Conservation (phyloP, 768 basidiomycete genomes). For the Psilocybe tampanensis region DNA sequence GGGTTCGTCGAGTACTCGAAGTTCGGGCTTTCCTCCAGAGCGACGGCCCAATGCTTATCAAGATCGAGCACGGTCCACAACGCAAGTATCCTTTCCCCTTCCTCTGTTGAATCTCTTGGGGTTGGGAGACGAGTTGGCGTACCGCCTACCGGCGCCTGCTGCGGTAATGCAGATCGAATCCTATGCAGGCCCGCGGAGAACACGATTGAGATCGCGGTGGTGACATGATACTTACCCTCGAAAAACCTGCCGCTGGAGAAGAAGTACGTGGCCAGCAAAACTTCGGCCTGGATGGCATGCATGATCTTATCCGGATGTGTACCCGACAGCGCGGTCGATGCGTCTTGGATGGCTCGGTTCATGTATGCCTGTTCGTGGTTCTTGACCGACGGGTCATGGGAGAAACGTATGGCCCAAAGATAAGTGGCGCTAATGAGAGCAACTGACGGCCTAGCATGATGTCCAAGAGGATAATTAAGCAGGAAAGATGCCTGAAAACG, state of each 20-base stretch:
- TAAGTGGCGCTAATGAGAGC: constrained; percentile 41
- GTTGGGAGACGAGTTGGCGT: constrained; percentile 21
- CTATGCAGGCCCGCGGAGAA: constrained; percentile 41
- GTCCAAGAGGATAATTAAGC: constrained; percentile 29
- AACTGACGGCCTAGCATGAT: constrained; percentile 37
- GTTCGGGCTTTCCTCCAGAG: constrained; percentile 37
- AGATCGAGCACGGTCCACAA: constrained; percentile 37
- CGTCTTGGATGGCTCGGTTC: constrained; percentile 41
- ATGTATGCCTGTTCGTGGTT: constrained; percentile 38
- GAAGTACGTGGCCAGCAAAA: constrained; percentile 59
- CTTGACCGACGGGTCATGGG: constrained; percentile 27
- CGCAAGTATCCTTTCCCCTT: constrained; percentile 39
- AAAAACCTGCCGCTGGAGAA: constrained; percentile 50
- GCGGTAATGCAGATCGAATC: constrained; percentile 25
- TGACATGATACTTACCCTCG: constrained; percentile 46
- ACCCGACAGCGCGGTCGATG: constrained; percentile 38
- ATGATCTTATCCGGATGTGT: constrained; percentile 44
- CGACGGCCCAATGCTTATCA: constrained; percentile 46
- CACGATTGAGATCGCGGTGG: constrained; percentile 36
- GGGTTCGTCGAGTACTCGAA: constrained; percentile 21
- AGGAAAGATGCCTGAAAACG: constrained; percentile 46
- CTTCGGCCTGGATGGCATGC: constrained; percentile 53
- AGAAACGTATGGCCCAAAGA: constrained; percentile 39
- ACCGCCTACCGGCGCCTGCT: constrained; percentile 1
- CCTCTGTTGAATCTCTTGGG: constrained; percentile 31